A percentile compares a stretch with the other conserved stretches of the same genome.
These are phyloP conservation scores for Gillenia trifoliata DNA, from an alignment of 306 rosid genomes.

Conservation along the genomic window DNA sequence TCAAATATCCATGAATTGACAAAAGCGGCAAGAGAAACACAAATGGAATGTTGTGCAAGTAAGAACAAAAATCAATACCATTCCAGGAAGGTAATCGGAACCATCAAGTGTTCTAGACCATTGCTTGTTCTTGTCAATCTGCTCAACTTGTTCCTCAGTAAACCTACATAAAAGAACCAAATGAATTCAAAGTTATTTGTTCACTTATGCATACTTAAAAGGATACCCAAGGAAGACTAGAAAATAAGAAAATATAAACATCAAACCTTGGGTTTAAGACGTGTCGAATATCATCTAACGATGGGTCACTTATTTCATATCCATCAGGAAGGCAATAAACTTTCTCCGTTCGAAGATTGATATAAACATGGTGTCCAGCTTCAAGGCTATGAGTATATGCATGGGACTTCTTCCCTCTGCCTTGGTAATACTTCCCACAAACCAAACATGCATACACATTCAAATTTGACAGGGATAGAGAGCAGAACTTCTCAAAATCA, in stretches of 20 bases:
- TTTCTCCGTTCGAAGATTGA: conserved; percentile 89
- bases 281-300: conserved; percentile 94
- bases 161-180: conserved; percentile 44
- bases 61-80: conserved; percentile 47
- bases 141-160: conserved; percentile 70
- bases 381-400: conserved; percentile 99
- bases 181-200: too few species aligned
- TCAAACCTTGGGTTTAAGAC: conserved; percentile 89
- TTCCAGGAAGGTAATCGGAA: conserved; percentile 98
- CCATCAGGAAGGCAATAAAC: conserved; percentile 98
- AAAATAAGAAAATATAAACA: neutral
- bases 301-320: conserved; percentile 93
- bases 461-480: conserved; percentile 81
- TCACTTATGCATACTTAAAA: neutral
- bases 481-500: conserved; percentile 94
- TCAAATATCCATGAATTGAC: too few species aligned
- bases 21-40: neutral
- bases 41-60: neutral
- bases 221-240: neutral
- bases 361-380: conserved; percentile 94
- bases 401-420: conserved; percentile 92
- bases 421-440: conserved; percentile 95
- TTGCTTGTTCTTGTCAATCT: conserved; percentile 81
- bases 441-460: conserved; percentile 95
- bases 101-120: conserved; percentile 99